phyloP scores from a whole-genome alignment of 2,329 filamentous ascomycete species.

The Drechslerella dactyloides region DNA sequence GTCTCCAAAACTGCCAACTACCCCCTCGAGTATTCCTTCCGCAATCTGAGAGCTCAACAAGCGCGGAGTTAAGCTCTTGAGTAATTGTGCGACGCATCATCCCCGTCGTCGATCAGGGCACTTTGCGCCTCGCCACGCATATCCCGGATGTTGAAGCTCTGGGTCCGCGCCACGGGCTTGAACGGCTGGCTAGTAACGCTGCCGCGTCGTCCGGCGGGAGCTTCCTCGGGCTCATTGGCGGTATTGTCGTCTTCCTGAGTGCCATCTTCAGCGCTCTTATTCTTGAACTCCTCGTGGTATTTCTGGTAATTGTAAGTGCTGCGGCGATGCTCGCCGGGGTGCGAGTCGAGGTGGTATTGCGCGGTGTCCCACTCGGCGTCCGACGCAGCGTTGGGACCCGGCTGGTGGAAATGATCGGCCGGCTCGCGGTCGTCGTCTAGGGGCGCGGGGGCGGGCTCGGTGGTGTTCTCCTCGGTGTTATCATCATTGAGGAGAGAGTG shows the following conservation, averaged over 20 bases:
- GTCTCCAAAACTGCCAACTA: background rate
- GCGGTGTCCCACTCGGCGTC: background rate
- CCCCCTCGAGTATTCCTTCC: background rate
- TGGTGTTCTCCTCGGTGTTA: constrained; percentile 11
- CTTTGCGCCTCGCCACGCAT: constrained; percentile 42
- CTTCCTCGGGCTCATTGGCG: background rate
- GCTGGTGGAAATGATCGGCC: background rate
- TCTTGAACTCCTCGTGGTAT: constrained; percentile 33
- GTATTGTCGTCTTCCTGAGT: background rate
- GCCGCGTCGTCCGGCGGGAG: constrained; percentile 14
- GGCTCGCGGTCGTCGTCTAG: background rate
- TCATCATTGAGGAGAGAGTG: constrained; percentile 50
- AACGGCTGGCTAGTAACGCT: constrained; percentile 43
- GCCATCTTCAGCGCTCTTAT: constrained; percentile 20
- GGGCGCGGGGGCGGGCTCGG: background rate
- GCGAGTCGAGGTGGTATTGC: constrained; percentile 19
- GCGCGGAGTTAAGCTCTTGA: background rate
- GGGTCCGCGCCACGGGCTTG: constrained; percentile 34
- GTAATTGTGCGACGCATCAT: constrained; percentile 1
- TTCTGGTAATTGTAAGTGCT: constrained; percentile 40
- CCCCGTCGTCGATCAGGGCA: constrained; percentile 11
- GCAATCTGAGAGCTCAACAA: background rate
- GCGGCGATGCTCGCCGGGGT: constrained; percentile 23
- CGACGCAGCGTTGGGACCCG: background rate
- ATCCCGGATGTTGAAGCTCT: constrained; percentile 44